phyloP scores from a whole-genome alignment of 1,139 yeast species.

The Lipomyces yarrowii region DNA sequence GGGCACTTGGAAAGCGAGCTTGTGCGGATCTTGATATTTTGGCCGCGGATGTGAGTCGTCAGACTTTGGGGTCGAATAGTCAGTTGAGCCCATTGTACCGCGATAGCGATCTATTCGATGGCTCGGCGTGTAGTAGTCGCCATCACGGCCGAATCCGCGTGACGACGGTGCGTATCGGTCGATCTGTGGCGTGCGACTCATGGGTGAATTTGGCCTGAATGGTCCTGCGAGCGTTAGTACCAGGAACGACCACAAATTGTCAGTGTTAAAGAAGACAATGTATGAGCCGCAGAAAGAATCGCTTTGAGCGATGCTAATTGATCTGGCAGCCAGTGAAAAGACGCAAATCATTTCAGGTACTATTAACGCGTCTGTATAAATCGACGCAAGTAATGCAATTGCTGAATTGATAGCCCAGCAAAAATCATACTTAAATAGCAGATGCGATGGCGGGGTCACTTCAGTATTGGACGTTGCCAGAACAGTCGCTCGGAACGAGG shows the following conservation, averaged over 20 bases:
- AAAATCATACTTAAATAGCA: not conserved
- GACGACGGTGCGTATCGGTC: constrained; percentile 14
- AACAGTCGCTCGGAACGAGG: not conserved
- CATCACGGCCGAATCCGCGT: constrained; percentile 8
- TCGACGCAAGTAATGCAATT: not conserved
- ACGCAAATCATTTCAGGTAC: too few species aligned
- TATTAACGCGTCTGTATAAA: not conserved
- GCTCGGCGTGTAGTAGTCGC: constrained; percentile 4
- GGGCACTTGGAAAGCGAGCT: constrained; percentile 20
- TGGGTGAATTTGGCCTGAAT: not conserved
- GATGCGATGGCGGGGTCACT: not conserved
- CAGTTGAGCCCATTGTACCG: constrained; percentile 3
- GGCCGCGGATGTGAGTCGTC: constrained; percentile 5
- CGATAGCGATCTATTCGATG: constrained; percentile 14
- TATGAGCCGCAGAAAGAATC: not conserved
- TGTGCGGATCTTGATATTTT: constrained; percentile 24
- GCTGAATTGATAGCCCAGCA: not conserved
- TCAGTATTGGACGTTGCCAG: not conserved
- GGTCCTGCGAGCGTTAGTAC: not conserved
- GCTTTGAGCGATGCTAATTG: too few species aligned
- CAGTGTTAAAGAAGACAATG: not conserved
- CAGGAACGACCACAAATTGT: not conserved
- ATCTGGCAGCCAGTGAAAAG: not conserved
- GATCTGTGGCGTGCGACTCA: constrained; percentile 6
- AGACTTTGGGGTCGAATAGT: not conserved